Evolutionary conservation across 1,284 basidiomycete species (phyloP), one percentile per base, ranked within the genome.

Genomic region (Pseudozyma sp.): DNA sequence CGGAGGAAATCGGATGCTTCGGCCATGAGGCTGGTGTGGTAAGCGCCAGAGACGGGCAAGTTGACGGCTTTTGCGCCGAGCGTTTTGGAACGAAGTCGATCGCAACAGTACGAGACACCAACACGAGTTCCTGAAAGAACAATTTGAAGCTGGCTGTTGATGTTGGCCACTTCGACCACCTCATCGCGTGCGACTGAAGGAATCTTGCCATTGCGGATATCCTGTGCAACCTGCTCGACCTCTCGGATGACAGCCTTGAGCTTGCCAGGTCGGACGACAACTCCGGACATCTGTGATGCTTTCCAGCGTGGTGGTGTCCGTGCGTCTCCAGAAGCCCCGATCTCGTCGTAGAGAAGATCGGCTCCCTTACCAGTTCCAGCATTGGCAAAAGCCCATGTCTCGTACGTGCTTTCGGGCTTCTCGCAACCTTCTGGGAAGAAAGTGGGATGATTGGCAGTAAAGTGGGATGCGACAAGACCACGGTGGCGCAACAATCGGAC

Each of bases 301-400:
- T 80, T 81, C 82, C 83, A 84, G 10, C 72, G 62, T 5, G 64
- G 54, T 19, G 14, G 21, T 10, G 59, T 40, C 35, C 52, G 61
- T 21, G 38, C 13, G 14, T 63, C 47, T 18, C 43, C 52, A 19
- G 59, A 36, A 8, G 49, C 55, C 1, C 47, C 59, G 16, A 49
- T 54, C 16, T 66, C 63, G 9, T 70, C 72, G 18, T 59, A 66
- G n/a, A 70, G 56, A 42, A 78, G 43, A 44, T 80, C 78, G n/a
- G 78, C 78, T 14, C 79, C 78, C 38, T 80, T 78, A 21, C 78
- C 78, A 47, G 68, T 77, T 1, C 80, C 80, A 4, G 83, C 78
- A 19, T 84, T 85, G 39, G 82, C 73, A 56, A 84, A 85, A 3
- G 79, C 83, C 83, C 83, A 84, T 12, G 82, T 83, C 59, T 83